Evolutionary conservation across 768 basidiomycete genomes (phyloP).

Genomic region (Mycena haematopus): DNA sequence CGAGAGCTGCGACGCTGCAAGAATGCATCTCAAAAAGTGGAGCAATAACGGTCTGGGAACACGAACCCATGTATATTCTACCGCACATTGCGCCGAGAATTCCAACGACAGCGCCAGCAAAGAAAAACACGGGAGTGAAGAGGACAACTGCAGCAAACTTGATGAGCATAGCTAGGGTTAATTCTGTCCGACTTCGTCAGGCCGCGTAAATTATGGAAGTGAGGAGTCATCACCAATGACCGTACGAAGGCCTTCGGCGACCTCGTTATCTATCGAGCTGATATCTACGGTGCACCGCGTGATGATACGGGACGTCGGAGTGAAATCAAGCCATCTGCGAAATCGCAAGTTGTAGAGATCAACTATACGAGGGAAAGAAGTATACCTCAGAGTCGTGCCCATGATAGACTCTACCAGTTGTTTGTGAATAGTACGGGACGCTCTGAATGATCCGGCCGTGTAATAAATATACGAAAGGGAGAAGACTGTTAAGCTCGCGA

Average conservation of each 20-base stretch:
- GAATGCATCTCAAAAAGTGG: no score
- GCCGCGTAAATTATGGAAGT: not conserved
- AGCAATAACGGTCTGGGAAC: no score
- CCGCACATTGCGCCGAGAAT: not conserved
- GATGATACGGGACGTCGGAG: slow-evolving; percentile 60
- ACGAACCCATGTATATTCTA: not conserved
- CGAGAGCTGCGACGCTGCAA: not conserved
- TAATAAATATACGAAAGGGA: slow-evolving; percentile 44
- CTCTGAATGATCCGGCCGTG: slow-evolving; percentile 55
- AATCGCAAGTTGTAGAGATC: not conserved
- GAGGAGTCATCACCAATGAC: slow-evolving; percentile 34
- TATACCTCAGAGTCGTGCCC: slow-evolving; percentile 58
- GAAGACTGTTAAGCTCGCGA: slow-evolving; percentile 40
- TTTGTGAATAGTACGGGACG: slow-evolving; percentile 59
- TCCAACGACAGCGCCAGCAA: not conserved
- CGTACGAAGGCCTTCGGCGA: slow-evolving; percentile 36
- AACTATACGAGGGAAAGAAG: not conserved
- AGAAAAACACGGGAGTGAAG: not conserved
- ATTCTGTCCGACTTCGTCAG: not conserved
- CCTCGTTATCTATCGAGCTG: slow-evolving; percentile 55
- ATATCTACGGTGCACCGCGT: slow-evolving; percentile 76
- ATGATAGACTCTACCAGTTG: slow-evolving; percentile 59
- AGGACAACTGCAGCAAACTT: not conserved
- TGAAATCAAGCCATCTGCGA: slow-evolving; percentile 59
- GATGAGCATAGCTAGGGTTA: not conserved